A percentile compares a stretch with the other conserved stretches of the same genome.
phyloP scores from a whole-genome alignment of 371 early-diverging fungal genomes.

The Mortierella sp. region DNA sequence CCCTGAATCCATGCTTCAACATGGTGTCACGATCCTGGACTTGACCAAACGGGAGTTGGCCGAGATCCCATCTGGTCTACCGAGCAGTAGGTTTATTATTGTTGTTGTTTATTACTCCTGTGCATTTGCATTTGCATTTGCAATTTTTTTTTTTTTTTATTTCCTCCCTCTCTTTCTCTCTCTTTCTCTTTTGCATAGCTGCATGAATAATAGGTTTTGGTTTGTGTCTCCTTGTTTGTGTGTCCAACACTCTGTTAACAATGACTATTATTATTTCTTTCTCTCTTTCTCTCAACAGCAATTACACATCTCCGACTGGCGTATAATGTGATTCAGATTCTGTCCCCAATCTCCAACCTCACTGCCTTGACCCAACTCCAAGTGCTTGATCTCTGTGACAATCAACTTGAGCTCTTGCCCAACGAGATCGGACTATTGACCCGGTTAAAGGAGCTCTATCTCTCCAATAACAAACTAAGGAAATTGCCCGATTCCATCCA shows the following conservation, averaged over 20 bases:
- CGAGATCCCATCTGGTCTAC: constrained; percentile 31
- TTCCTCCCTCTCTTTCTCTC: neutral
- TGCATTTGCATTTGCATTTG: no score
- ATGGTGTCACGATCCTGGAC: constrained; percentile 42
- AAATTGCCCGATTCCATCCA: constrained; percentile 60
- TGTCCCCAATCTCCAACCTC: constrained; percentile 64
- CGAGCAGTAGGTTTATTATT: constrained; percentile 22
- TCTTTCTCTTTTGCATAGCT: no score
- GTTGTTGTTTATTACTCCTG: no score
- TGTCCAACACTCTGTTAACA: neutral
- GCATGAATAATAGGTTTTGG: no score
- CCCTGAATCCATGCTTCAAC: constrained; percentile 7
- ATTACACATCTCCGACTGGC: constrained; percentile 43
- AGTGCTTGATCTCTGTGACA: constrained; percentile 77
- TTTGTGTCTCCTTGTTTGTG: neutral
- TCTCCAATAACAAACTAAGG: constrained; percentile 80
- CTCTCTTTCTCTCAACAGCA: constrained; percentile 7
- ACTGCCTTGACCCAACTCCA: constrained; percentile 55
- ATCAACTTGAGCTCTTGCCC: constrained; percentile 78
- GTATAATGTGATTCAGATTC: constrained; percentile 68
- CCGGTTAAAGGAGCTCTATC: constrained; percentile 74
- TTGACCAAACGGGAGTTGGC: constrained; percentile 32
- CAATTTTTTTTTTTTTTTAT: neutral
- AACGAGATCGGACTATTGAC: constrained; percentile 79
- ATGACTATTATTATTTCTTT: neutral